A percentile compares a stretch with the other conserved stretches of the same genome.
Evolutionary conservation across 306 rosid genomes (phyloP).

Genomic region (Oemleria cerasiformis): DNA sequence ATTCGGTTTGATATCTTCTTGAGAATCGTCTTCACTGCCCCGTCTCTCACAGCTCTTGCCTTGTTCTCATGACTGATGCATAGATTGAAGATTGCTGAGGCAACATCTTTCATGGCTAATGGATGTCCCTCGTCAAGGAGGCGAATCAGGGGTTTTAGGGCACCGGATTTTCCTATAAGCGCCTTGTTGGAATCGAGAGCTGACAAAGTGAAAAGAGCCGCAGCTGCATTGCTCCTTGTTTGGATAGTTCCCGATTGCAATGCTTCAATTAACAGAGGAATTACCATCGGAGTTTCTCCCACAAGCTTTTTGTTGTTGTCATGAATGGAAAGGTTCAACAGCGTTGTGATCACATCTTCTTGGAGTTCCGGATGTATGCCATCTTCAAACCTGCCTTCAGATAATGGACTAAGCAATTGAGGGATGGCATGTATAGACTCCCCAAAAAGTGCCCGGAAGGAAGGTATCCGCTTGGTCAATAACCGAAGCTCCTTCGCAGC

Average conservation of each 20-base stretch:
- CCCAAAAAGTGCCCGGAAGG: constrained; percentile 67
- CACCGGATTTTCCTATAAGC: constrained; percentile 76
- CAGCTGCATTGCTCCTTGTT: constrained; percentile 87
- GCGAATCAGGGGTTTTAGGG: constrained; percentile 60
- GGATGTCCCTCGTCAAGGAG: constrained; percentile 84
- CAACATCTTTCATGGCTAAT: constrained; percentile 72
- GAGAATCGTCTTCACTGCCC: constrained; percentile 63
- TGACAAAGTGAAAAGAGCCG: constrained; percentile 81
- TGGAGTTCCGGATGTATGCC: constrained; percentile 52
- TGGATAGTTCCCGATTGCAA: constrained; percentile 67
- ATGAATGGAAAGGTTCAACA: constrained; percentile 81
- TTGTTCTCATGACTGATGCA: constrained; percentile 79
- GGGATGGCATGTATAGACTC: constrained; percentile 67
- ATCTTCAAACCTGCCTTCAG: constrained; percentile 39
- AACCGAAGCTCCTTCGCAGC: constrained; percentile 84
- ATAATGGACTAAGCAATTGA: constrained; percentile 61
- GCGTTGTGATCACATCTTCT: constrained; percentile 82
- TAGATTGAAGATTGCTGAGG: constrained; percentile 75
- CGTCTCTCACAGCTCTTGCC: constrained; percentile 65
- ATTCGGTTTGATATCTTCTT: constrained; percentile 43
- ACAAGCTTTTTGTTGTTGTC: constrained; percentile 85
- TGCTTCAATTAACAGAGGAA: constrained; percentile 63
- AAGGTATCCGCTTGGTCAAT: constrained; percentile 79
- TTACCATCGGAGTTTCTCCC: constrained; percentile 71
- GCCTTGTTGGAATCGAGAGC: constrained; percentile 91